Evolutionary conservation across 2,329 filamentous ascomycete species (phyloP).

Genomic region (Cryphonectria radicalis): DNA sequence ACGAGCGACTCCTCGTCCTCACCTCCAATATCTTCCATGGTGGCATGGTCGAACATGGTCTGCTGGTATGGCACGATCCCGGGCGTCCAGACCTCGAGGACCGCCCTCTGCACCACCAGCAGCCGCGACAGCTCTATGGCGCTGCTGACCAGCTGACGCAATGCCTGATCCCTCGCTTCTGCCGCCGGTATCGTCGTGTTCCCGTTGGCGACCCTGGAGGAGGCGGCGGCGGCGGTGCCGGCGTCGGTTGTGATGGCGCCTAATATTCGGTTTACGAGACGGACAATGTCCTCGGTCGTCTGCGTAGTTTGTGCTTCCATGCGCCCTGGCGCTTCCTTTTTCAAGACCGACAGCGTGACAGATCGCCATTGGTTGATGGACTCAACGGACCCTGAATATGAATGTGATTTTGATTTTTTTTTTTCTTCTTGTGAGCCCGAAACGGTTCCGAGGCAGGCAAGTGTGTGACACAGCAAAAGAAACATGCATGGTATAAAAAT

Average conservation of each 20-base stretch:
- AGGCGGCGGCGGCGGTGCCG: conserved; percentile 30
- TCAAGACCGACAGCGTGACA: conserved; percentile 63
- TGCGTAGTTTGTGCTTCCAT: conserved; percentile 51
- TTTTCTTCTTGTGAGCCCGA: not conserved
- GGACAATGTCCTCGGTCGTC: conserved; percentile 49
- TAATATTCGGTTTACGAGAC: conserved; percentile 54
- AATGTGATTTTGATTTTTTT: too few relatives aligned
- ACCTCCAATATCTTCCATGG: conserved; percentile 70
- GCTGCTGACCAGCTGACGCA: conserved; percentile 56
- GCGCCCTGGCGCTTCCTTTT: conserved; percentile 53
- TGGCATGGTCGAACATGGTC: conserved; percentile 58
- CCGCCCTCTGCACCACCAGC: conserved; percentile 62
- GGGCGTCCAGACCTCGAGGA: conserved; percentile 61
- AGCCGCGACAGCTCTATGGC: conserved; percentile 61
- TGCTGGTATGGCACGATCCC: conserved; percentile 56
- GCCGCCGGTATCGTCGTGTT: conserved; percentile 36
- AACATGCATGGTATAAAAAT: not conserved
- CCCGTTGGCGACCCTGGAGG: conserved; percentile 26
- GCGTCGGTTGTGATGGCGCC: conserved; percentile 51
- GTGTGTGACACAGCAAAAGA: not conserved
- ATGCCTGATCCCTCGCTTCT: conserved; percentile 54
- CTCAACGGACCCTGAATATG: conserved; percentile 48
- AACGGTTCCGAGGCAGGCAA: not conserved
- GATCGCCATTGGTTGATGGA: conserved; percentile 70
- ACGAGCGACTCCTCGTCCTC: conserved; percentile 61